These are phyloP conservation scores for Leccinum huronense DNA, from an alignment of 1,284 basidiomycete genomes.

Conservation along the genomic window DNA sequence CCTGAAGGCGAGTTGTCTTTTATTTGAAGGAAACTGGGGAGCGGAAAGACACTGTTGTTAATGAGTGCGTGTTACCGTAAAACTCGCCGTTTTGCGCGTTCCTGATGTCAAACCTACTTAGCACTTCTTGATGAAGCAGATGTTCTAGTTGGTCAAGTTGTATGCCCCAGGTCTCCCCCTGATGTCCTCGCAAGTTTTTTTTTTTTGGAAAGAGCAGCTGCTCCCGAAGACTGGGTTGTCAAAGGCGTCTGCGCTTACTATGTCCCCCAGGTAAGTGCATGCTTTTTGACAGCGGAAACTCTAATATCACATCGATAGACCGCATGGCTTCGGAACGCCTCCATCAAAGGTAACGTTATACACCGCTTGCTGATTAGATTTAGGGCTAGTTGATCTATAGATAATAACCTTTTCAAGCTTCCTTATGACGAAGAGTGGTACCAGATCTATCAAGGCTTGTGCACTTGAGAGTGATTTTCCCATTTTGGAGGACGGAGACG, in stretches of 20 bases:
- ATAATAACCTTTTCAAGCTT: slow-evolving; percentile 90
- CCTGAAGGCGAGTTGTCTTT: slow-evolving; percentile 76
- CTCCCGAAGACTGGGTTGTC: slow-evolving; percentile 72
- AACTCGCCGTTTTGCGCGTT: not conserved
- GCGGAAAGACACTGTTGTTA: slow-evolving; percentile 81
- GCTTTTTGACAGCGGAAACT: not conserved
- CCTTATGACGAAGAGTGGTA: slow-evolving; percentile 81
- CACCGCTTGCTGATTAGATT: not conserved
- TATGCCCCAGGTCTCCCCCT: slow-evolving; percentile 82
- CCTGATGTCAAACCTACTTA: slow-evolving; percentile 26
- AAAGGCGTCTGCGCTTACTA: slow-evolving; percentile 74
- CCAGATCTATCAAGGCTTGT: slow-evolving; percentile 46
- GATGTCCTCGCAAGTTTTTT: slow-evolving; percentile 58
- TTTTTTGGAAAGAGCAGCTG: slow-evolving; percentile 43
- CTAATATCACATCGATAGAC: slow-evolving; percentile 35
- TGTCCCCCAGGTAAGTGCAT: slow-evolving; percentile 76
- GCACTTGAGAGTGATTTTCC: slow-evolving; percentile 77
- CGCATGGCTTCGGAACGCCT: slow-evolving; percentile 89
- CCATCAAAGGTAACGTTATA: slow-evolving; percentile 66
- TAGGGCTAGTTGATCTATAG: slow-evolving; percentile 37
- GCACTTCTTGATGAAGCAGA: slow-evolving; percentile 92
- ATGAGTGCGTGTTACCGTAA: slow-evolving; percentile 45
- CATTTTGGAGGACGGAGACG: slow-evolving; percentile 93
- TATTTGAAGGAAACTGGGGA: slow-evolving; percentile 80
- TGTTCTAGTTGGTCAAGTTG: slow-evolving; percentile 73